Conservation (phyloP, 176 grass and related monocot species). For the Rhynchospora tenuis region DNA sequence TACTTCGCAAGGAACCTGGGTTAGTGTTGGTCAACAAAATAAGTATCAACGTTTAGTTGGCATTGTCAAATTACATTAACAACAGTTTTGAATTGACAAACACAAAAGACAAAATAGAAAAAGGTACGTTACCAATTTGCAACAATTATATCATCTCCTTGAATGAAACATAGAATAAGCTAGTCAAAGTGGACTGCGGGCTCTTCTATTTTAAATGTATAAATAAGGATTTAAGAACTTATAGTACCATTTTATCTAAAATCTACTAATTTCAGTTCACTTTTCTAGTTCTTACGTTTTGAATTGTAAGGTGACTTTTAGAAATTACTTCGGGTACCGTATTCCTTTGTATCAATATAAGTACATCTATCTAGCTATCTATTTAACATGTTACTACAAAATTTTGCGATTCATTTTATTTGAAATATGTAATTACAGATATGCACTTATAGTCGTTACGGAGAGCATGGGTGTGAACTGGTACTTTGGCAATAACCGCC, state of each 20-base stretch:
- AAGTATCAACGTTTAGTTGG: background rate
- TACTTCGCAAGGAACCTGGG: constrained; percentile 28
- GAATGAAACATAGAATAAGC: too few relatives aligned
- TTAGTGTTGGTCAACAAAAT: background rate
- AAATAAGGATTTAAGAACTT: too few relatives aligned
- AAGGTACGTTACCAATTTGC: background rate
- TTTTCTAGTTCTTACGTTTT: too few relatives aligned
- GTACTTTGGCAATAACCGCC: constrained; percentile 88
- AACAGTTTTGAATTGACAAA: background rate
- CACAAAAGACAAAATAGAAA: background rate
- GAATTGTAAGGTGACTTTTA: too few relatives aligned
- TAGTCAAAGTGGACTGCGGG: too few relatives aligned
- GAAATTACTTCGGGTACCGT: too few relatives aligned
- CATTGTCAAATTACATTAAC: background rate
- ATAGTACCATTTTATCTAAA: too few relatives aligned
- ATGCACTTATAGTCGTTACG: constrained; percentile 79
- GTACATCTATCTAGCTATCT: background rate
- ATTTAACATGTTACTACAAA: background rate
- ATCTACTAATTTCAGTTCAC: too few relatives aligned
- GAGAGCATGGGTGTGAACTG: constrained; percentile 82
- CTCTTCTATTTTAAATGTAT: too few relatives aligned
- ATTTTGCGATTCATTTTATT: background rate
- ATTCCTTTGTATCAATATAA: background rate
- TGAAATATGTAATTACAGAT: constrained; percentile 15
- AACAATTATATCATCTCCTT: background rate